phyloP scores from a whole-genome alignment of 495 filamentous ascomycete species.

The Penicillium taxi region DNA sequence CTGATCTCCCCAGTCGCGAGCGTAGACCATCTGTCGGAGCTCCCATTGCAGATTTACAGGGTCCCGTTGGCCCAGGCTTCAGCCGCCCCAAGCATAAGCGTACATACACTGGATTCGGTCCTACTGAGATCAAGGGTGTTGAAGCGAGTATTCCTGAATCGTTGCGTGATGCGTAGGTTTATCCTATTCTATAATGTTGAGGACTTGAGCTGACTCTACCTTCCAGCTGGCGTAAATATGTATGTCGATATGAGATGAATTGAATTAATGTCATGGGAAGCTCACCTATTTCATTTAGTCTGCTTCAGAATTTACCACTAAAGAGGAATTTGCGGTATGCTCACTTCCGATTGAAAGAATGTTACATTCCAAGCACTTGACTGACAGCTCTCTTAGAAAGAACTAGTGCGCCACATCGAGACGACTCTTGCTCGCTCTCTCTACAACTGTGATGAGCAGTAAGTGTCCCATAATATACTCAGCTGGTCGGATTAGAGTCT shows the following conservation, averaged over 20 bases:
- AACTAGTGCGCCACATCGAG: slow-evolving; percentile 89
- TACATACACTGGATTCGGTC: slow-evolving; percentile 85
- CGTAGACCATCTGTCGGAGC: slow-evolving; percentile 71
- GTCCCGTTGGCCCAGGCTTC: slow-evolving; percentile 65
- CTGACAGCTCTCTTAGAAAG: slow-evolving; percentile 41
- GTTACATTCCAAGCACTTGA: slow-evolving; percentile 6
- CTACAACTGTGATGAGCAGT: slow-evolving; percentile 94
- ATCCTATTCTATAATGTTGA: background rate
- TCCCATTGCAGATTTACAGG: slow-evolving; percentile 74
- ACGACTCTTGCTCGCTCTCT: slow-evolving; percentile 92
- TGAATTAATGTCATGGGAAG: background rate
- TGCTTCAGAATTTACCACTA: slow-evolving; percentile 61
- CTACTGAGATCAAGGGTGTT: slow-evolving; percentile 83
- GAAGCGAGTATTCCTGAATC: slow-evolving; percentile 86
- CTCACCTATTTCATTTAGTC: slow-evolving; percentile 34
- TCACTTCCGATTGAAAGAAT: background rate
- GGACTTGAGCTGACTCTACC: slow-evolving; percentile 11
- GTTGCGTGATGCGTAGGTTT: slow-evolving; percentile 66
- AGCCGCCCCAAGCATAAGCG: slow-evolving; percentile 88
- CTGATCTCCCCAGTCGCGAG: slow-evolving; percentile 40
- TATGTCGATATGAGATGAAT: slow-evolving; percentile 23
- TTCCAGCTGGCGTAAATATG: slow-evolving; percentile 71
- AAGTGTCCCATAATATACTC: background rate
- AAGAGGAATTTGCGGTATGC: slow-evolving; percentile 60
- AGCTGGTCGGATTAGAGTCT: background rate